Base-by-base conservation (phyloP, 345 rosid genomes). In the Acer campestre region DNA sequence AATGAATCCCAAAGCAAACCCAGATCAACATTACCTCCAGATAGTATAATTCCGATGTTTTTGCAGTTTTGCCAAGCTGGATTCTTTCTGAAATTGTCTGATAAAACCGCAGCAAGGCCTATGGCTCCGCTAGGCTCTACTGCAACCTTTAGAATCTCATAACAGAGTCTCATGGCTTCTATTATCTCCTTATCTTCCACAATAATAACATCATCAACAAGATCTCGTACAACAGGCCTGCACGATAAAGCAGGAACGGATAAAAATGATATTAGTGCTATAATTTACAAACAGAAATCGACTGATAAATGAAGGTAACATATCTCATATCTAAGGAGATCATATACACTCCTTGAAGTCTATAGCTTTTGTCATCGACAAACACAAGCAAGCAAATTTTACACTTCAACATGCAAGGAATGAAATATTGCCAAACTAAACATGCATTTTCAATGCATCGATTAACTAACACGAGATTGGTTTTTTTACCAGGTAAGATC, bases 41-140 rank as follows among this genome's bases (percentile, higher is more conserved):
- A 92, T 29, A 90, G 78, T 74, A 92, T 61, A 80, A 93, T 89
- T 31, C 93, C 98, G 22, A 92, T 84, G 78, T 80, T 82, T 78
- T 76, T 88, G 87, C 90, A 76, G 65, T 89, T 89, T 68, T 82
- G 75, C 92, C 88, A 89, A 38, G 75, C 77, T 61, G 90, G 89
- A 78, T 90, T 86, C 62, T 68, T 83, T 82, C 82, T 82, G 77
- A 92, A 95, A 76, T 83, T 78, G 51, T 85, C 80, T 1, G 95
- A 92, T 78, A 92, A 80, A 82, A 90, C 93, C 68, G 94, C 99
- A 0, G 99, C 99, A 46, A 95, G 92, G 63, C 99, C 97, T 76
- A 93, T 93, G 83, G 93, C 97, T 78, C 98, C 97, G 78, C 98
- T 95, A 40, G 98, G 99, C 82, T 95, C 99, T 16, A 92, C 89